Conservation (phyloP, 768 basidiomycete species). For the Suillus subaureus region DNA sequence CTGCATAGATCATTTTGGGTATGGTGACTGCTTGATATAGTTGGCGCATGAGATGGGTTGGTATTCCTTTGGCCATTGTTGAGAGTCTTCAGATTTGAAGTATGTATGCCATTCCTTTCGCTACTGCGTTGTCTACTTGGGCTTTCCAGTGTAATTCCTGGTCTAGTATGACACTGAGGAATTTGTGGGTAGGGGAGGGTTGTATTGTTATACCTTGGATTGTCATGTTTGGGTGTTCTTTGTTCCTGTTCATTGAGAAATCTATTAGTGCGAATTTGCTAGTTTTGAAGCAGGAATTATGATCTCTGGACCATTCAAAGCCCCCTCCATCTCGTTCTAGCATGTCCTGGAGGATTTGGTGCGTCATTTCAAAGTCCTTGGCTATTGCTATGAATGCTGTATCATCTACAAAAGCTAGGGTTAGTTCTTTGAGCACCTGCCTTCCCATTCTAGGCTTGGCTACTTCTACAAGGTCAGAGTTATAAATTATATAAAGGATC, state of each 20-base stretch:
- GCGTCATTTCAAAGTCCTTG: constrained; percentile 19
- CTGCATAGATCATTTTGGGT: neutral
- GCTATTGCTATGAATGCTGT: constrained; percentile 22
- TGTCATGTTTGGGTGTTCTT: neutral
- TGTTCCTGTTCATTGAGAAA: neutral
- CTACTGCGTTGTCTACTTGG: neutral
- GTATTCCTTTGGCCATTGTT: neutral
- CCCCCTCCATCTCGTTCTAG: constrained; percentile 19
- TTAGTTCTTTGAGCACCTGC: neutral
- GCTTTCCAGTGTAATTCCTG: neutral
- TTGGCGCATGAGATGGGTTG: neutral
- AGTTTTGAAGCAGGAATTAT: constrained; percentile 22
- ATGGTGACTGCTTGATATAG: neutral
- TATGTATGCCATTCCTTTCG: neutral
- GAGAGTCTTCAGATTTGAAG: neutral
- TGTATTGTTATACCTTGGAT: neutral
- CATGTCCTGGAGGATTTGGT: constrained; percentile 3
- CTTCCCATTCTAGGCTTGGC: neutral
- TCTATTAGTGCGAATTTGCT: constrained; percentile 18
- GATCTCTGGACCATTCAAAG: constrained; percentile 15
- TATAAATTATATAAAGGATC: constrained; percentile 29
- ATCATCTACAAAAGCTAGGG: constrained; percentile 29
- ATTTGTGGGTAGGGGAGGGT: neutral
- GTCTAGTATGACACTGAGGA: neutral
- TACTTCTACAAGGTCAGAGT: constrained; percentile 22